A percentile compares a stretch with the other conserved stretches of the same genome.
phyloP scores from a whole-genome alignment of 2,329 filamentous ascomycete genomes.

The Monilinia laxa region DNA sequence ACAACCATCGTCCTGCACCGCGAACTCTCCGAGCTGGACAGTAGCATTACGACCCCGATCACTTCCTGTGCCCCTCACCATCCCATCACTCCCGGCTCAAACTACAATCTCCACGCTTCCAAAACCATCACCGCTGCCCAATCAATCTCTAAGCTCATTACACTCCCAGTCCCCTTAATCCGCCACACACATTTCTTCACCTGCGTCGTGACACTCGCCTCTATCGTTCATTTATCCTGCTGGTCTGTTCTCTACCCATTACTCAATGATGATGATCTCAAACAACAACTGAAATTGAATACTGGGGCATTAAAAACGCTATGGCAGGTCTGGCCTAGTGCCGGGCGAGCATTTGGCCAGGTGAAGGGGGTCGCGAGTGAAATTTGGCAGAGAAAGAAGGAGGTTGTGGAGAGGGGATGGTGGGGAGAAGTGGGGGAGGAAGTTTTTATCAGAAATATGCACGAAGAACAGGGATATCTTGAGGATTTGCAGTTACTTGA shows the following conservation, averaged over 20 bases:
- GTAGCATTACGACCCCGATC: conserved; percentile 54
- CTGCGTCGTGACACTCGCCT: conserved; percentile 74
- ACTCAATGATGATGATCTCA: conserved; percentile 61
- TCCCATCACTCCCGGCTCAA: conserved; percentile 32
- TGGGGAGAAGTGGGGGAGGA: conserved; percentile 38
- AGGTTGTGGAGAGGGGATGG: conserved; percentile 35
- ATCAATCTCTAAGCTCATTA: conserved; percentile 72
- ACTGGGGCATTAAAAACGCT: conserved; percentile 44
- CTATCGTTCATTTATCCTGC: conserved; percentile 77
- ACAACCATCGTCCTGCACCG: conserved; percentile 76
- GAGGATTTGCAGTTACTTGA: conserved; percentile 37
- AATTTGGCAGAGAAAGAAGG: conserved; percentile 49
- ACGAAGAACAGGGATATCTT: conserved; percentile 39
- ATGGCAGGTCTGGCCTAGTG: conserved; percentile 37
- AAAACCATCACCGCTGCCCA: conserved; percentile 80
- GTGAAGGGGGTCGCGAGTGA: conserved; percentile 78
- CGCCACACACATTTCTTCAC: conserved; percentile 83
- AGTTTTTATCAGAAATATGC: conserved; percentile 38
- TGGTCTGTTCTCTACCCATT: conserved; percentile 53
- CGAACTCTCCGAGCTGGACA: conserved; percentile 73
- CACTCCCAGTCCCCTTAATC: conserved; percentile 68
- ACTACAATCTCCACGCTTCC: conserved; percentile 58
- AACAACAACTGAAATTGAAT: conserved; percentile 75
- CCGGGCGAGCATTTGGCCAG: conserved; percentile 67
- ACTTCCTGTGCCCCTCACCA: conserved; percentile 64